Percentiles rank a stretch among this genome's conserved stretches.
phyloP scores from a whole-genome alignment of 2,329 filamentous ascomycete species.

The Stylonectria norvegica region DNA sequence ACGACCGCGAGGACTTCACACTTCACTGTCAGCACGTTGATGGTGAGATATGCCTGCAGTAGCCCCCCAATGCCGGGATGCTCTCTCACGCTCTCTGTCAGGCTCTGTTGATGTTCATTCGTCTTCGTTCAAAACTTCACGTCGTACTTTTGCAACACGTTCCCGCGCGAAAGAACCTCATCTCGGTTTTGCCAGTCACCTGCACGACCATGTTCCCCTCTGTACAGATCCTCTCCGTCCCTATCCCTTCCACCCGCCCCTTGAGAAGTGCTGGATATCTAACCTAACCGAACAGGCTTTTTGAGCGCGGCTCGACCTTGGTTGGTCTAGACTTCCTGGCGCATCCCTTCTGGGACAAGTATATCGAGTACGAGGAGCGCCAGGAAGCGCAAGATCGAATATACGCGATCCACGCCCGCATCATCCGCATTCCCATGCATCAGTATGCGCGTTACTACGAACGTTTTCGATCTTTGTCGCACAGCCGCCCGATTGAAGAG shows the following conservation, averaged over 20 bases:
- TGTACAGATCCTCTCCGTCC: slow-evolving; percentile 56
- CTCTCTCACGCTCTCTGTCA: slow-evolving; percentile 65
- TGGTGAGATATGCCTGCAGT: slow-evolving; percentile 71
- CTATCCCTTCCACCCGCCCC: slow-evolving; percentile 33
- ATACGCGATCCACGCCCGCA: slow-evolving; percentile 75
- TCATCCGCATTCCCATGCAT: slow-evolving; percentile 90
- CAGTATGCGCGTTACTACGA: slow-evolving; percentile 96
- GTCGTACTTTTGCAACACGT: slow-evolving; percentile 36
- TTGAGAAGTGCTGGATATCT: slow-evolving; percentile 24
- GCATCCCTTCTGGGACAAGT: slow-evolving; percentile 98
- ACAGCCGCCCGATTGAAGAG: slow-evolving; percentile 68
- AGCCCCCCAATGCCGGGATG: slow-evolving; percentile 54
- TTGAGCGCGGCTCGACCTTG: slow-evolving; percentile 80
- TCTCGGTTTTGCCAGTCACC: slow-evolving; percentile 51
- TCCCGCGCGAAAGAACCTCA: slow-evolving; percentile 32
- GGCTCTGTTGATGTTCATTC: slow-evolving; percentile 50
- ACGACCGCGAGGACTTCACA: slow-evolving; percentile 35
- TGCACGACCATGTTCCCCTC: slow-evolving; percentile 46
- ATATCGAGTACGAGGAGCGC: slow-evolving; percentile 93
- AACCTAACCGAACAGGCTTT: slow-evolving; percentile 62
- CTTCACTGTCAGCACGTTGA: slow-evolving; percentile 40
- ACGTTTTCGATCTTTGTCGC: slow-evolving; percentile 74
- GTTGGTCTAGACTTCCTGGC: slow-evolving; percentile 92
- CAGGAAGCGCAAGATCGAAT: slow-evolving; percentile 80
- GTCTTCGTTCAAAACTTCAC: slow-evolving; percentile 39